Percentiles rank a stretch among this genome's conserved stretches.
Conservation (phyloP, 768 basidiomycete genomes). For the Lactifluus subvellereus region DNA sequence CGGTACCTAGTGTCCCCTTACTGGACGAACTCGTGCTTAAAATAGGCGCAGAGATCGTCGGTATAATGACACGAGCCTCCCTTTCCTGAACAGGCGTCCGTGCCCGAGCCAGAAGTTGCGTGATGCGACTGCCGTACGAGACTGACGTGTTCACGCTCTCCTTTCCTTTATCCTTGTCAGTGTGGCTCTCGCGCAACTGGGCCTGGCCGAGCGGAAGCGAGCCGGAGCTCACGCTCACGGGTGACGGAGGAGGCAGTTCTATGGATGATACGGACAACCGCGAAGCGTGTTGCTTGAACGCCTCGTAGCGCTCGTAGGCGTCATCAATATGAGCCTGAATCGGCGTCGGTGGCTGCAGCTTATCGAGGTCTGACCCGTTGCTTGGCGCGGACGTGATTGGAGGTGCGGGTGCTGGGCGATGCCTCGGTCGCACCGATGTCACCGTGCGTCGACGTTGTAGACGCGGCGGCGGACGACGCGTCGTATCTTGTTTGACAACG, state of each 20-base stretch:
- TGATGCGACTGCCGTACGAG: conserved; percentile 20
- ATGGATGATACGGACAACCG: conserved; percentile 62
- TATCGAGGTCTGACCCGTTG: conserved; percentile 24
- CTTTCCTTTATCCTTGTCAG: conserved; percentile 30
- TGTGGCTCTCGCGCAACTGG: conserved; percentile 26
- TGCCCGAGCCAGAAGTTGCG: conserved; percentile 59
- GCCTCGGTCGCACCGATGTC: conserved; percentile 33
- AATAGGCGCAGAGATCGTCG: conserved; percentile 69
- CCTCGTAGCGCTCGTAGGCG: conserved; percentile 85
- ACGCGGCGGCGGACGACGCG: conserved; percentile 40
- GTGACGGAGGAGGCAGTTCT: conserved; percentile 33
- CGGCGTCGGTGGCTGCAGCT: conserved; percentile 12
- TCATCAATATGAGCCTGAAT: conserved; percentile 50
- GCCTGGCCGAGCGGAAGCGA: not conserved
- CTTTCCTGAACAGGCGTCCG: conserved; percentile 47
- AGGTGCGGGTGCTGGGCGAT: conserved; percentile 53
- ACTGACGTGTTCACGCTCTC: conserved; percentile 16
- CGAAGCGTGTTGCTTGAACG: conserved; percentile 55
- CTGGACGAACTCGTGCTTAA: conserved; percentile 42
- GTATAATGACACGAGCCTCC: conserved; percentile 37
- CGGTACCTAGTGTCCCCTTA: conserved; percentile 21
- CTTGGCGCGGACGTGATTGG: conserved; percentile 26
- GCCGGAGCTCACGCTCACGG: not conserved
- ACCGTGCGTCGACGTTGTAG: conserved; percentile 13
- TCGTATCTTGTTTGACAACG: conserved; percentile 59